Conservation (phyloP, 257 asterid genomes). For the Cynanchum wilfordii region DNA sequence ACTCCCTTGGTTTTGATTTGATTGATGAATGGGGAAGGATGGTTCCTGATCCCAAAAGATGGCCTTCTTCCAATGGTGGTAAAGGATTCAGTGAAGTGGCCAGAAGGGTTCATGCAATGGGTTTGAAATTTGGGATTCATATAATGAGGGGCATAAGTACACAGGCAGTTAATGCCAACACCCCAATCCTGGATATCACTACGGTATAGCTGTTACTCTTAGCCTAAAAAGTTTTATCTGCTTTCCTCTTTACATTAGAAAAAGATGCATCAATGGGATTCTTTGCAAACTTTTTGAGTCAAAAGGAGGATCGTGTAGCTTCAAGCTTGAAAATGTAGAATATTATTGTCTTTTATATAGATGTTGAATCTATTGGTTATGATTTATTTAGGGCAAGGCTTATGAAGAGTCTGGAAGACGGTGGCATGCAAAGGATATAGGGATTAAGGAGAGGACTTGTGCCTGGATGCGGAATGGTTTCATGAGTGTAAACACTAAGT, state of each 20-base stretch:
- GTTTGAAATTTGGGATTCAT: constrained; percentile 94
- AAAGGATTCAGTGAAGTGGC: constrained; percentile 70
- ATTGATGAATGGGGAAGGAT: constrained; percentile 97
- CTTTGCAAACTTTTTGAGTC: neutral
- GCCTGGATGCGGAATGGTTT: constrained; percentile 88
- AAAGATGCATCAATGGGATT: constrained; percentile 5
- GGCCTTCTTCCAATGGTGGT: constrained; percentile 90
- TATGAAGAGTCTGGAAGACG: constrained; percentile 62
- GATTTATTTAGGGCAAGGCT: constrained; percentile 54
- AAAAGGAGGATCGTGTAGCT: neutral
- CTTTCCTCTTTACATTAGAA: neutral
- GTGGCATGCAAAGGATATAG: constrained; percentile 79
- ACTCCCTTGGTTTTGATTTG: constrained; percentile 84
- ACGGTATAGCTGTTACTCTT: constrained; percentile 44
- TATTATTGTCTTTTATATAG: neutral
- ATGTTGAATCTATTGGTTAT: neutral
- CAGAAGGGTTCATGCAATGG: constrained; percentile 65
- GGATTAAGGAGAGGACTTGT: constrained; percentile 68
- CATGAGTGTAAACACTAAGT: constrained; percentile 75
- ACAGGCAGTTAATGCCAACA: constrained; percentile 77
- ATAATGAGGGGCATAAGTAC: constrained; percentile 89
- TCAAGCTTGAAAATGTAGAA: neutral
- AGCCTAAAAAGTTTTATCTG: neutral
- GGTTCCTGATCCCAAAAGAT: constrained; percentile 82
- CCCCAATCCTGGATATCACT: constrained; percentile 61